Conservation (phyloP, 768 basidiomycete species). For the Kondoa malvinella region DNA sequence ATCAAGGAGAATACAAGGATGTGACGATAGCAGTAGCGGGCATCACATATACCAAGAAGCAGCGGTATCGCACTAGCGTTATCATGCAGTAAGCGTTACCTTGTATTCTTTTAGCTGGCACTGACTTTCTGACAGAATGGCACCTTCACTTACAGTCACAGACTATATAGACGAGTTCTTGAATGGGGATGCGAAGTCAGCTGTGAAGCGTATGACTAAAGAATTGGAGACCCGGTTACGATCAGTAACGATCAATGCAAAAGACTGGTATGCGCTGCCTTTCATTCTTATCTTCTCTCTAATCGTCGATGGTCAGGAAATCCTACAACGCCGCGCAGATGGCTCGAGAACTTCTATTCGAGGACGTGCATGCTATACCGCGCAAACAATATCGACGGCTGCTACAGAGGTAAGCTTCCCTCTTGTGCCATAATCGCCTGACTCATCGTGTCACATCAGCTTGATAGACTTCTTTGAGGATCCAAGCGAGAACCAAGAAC, state of each 20-base stretch:
- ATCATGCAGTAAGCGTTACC: conserved; percentile 34
- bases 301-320: conserved; percentile 44
- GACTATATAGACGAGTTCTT: conserved; percentile 61
- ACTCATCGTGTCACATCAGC: background rate
- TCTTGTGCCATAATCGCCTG: background rate
- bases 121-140: conserved; percentile 44
- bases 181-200: conserved; percentile 44
- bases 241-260: conserved; percentile 70
- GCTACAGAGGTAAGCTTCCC: conserved; percentile 64
- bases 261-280: conserved; percentile 54
- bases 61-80: conserved; percentile 80
- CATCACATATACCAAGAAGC: conserved; percentile 89
- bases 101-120: background rate
- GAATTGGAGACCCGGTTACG: conserved; percentile 53
- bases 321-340: conserved; percentile 76
- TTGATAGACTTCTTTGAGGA: conserved; percentile 17
- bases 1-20: conserved; percentile 10
- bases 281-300: background rate
- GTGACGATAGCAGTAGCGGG: conserved; percentile 22
- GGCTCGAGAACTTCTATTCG: conserved; percentile 88
- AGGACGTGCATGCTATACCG: conserved; percentile 53
- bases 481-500: background rate
- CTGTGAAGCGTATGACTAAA: conserved; percentile 72
- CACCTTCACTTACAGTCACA: conserved; percentile 58
- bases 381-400: conserved; percentile 66